Base-by-base conservation (phyloP, 495 filamentous ascomycete species). In the Xylaria sp. region DNA sequence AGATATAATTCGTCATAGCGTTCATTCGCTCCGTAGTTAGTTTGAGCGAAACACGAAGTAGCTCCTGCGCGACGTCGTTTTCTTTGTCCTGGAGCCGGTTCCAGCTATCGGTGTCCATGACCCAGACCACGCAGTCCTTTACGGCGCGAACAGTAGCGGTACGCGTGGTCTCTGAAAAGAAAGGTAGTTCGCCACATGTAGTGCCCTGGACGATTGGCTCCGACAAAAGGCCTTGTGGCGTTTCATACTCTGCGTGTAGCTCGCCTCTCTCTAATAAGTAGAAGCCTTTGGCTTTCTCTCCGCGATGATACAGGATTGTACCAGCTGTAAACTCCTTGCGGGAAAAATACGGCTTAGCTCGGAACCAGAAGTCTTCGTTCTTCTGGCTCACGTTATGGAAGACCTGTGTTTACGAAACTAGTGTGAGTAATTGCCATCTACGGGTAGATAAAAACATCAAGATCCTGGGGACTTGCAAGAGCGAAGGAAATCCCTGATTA, bases 341-440 rank as follows among this genome's bases (percentile, higher is more conserved):
- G 15, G 79, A 74, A 77, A 98, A 97, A 80, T 90, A 97, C 2
- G 85, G 84, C 41, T 87, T 89, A 14, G 87, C 89, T 12, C 87
- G 88, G 81, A 93, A 94, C 96, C 96, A 99, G 78, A 98, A 99
- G 77, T 97, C 95, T 78, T 97, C 95, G 73, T 92, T 91, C 74
- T 93, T 90, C 61, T 90, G 85, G 59, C 90, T 94, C 48, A 97
- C 84, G 70, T 92, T 92, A 70, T 93, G 90, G 82, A 99, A 98
- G 37, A 93, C 93, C 57, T 59, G 31, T 43, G 1, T 41, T 43
- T 40, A 48, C 15, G 11, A 44, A 46, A 9, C 24, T 29, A 19
- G 17, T 1, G 14, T 64, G 17, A 64, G 61, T 19, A 21, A 64
- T n/a, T 48, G 19, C 7, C 26, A 4, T 48, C 0, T 48, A 6